Percentiles rank a stretch among this genome's conserved stretches.
These are phyloP conservation scores for Leccinum rimulosum DNA, from an alignment of 768 basidiomycete species.

Conservation along the genomic window DNA sequence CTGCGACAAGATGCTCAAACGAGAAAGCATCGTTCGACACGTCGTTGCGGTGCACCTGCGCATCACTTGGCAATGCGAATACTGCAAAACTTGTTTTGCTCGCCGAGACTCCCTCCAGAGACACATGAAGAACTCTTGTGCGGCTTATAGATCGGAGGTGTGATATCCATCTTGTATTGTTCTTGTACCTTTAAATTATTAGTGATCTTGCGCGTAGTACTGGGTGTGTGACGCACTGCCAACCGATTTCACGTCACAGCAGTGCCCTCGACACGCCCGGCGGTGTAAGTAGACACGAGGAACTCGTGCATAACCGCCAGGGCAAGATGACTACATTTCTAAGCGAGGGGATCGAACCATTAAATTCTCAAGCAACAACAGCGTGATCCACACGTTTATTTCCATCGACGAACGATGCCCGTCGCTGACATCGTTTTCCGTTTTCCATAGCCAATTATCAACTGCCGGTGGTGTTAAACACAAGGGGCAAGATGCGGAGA, in stretches of 20 bases:
- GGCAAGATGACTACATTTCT: not conserved
- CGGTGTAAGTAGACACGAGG: not conserved
- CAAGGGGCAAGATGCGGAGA: not conserved
- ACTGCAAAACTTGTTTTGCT: constrained; percentile 25
- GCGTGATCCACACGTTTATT: not conserved
- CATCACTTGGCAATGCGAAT: constrained; percentile 7
- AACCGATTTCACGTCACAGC: not conserved
- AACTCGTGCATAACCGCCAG: not conserved
- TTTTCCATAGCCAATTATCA: too few relatives aligned
- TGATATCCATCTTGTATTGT: not conserved
- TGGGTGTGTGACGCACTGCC: not conserved
- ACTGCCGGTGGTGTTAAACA: too few relatives aligned
- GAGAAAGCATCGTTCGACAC: constrained; percentile 26
- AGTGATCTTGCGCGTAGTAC: not conserved
- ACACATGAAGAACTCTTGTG: constrained; percentile 22
- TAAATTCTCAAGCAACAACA: not conserved
- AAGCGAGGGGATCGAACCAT: not conserved
- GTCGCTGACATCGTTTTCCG: too few relatives aligned
- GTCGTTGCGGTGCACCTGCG: constrained; percentile 23
- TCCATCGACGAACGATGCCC: too few relatives aligned
- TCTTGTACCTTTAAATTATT: not conserved
- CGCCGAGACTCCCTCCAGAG: constrained; percentile 27
- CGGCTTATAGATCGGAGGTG: not conserved
- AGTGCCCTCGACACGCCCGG: not conserved
- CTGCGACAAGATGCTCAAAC: constrained; percentile 24